These are phyloP conservation scores for Pleurotus sapidus DNA, from an alignment of 768 basidiomycete genomes.

Conservation along the genomic window DNA sequence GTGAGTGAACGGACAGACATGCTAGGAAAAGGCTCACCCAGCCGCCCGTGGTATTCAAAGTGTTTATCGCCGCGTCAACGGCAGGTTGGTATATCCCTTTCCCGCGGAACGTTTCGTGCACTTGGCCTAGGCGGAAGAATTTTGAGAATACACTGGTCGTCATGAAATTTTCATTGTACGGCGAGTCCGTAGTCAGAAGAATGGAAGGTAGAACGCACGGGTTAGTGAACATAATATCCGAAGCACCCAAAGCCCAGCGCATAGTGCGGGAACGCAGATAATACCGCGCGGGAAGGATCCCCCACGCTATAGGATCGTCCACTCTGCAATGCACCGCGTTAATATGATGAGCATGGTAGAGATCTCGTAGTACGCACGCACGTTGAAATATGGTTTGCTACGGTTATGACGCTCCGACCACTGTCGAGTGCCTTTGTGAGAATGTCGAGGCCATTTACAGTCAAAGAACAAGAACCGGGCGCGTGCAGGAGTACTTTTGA, in stretches of 20 bases:
- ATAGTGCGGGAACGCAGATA: slow-evolving; percentile 58
- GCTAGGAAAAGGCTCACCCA: slow-evolving; percentile 61
- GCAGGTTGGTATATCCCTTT: slow-evolving; percentile 85
- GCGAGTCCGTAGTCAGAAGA: not conserved
- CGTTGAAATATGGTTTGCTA: slow-evolving; percentile 94
- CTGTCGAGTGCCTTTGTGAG: slow-evolving; percentile 61
- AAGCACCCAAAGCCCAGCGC: slow-evolving; percentile 92
- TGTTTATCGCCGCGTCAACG: slow-evolving; percentile 77
- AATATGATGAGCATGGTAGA: slow-evolving; percentile 8
- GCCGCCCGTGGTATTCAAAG: slow-evolving; percentile 66
- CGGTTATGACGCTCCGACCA: slow-evolving; percentile 76
- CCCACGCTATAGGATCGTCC: slow-evolving; percentile 89
- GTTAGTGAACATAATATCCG: slow-evolving; percentile 94
- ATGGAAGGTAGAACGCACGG: slow-evolving; percentile 47
- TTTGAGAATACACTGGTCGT: slow-evolving; percentile 69
- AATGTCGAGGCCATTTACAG: slow-evolving; percentile 66
- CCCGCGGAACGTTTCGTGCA: slow-evolving; percentile 91
- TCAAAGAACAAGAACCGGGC: slow-evolving; percentile 57
- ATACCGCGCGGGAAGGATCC: slow-evolving; percentile 64
- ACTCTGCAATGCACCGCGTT: slow-evolving; percentile 69
- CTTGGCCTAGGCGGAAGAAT: slow-evolving; percentile 89
- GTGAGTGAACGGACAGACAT: not conserved
- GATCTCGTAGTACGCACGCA: slow-evolving; percentile 33
- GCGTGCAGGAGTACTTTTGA: slow-evolving; percentile 77
- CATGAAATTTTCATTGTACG: slow-evolving; percentile 13